Base-by-base conservation (phyloP, 805 yeast species). In the Metschnikowia kunwiensis region DNA sequence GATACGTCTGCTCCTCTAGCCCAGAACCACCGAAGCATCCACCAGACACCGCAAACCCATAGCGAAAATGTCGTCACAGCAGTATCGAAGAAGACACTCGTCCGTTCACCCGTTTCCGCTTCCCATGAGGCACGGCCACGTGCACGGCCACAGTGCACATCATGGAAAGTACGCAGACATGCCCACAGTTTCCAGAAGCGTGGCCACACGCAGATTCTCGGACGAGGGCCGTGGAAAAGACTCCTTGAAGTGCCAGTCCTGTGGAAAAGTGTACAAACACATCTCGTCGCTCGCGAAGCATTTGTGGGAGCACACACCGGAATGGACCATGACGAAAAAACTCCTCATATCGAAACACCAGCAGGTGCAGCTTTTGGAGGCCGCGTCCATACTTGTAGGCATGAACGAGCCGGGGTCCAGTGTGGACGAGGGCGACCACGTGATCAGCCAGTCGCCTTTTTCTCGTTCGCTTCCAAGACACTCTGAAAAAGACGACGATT, bases 281-380 rank as follows among this genome's bases (percentile, higher is more conserved):
- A 82, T 86, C 5, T 80, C 88, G 1, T 81, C 89, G n/a, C 70
- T 86, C 42, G 93, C 94, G 2, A 86, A 86, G 58, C 95, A 86
- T 61, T 62, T 86, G 25, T 86, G 95, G 95, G 96, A 86, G 55
- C 96, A 86, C 58, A 86, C 96, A 0, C 95, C 95, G 0, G 95
- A 87, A 55, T 86, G 96, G 96, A 84, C 79, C 51, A 81, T 82
- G 57, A 87, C 95, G 3, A 82, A 85, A 48, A 84, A 83, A 56
- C 65, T 86, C 36, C 66, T 82, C 24, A 85, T 87, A 24, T 80
- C 86, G n/a, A 85, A 85, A 58, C 94, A 85, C 60, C 94, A 85
- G 59, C 94, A 85, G 57, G 94, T 86, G 11, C 94, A 85, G 60
- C 67, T 85, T 24, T 67, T 85, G 33, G 94, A 80, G 53, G 86